Conservation (phyloP, 1,284 basidiomycete genomes). For the Cryptococcus depauperatus region DNA sequence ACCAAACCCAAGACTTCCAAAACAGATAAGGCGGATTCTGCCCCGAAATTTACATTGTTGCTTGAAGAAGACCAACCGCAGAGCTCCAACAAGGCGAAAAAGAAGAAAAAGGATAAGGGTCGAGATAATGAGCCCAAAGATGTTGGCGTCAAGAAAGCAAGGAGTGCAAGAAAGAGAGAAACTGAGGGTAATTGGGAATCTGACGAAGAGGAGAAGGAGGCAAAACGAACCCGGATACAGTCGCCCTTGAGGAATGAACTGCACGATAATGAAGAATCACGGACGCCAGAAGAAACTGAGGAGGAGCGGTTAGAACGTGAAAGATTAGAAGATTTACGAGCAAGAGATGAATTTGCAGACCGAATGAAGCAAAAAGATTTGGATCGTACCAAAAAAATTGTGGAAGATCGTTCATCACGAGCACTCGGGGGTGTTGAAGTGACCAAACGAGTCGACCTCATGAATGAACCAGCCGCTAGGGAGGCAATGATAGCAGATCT, state of each 20-base stretch:
- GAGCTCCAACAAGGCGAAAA: constrained; percentile 43
- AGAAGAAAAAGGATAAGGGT: constrained; percentile 47
- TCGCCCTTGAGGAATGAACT: constrained; percentile 44
- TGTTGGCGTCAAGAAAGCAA: constrained; percentile 50
- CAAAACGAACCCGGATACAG: constrained; percentile 39
- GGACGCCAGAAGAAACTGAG: constrained; percentile 51
- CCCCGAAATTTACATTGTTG: constrained; percentile 64
- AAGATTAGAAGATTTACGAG: constrained; percentile 66
- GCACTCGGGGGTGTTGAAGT: constrained; percentile 70
- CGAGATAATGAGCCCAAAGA: constrained; percentile 22
- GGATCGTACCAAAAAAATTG: constrained; percentile 79
- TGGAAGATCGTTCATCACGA: constrained; percentile 82
- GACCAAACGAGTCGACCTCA: constrained; percentile 67
- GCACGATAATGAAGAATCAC: constrained; percentile 14
- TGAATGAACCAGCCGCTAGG: constrained; percentile 76
- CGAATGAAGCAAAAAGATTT: constrained; percentile 76
- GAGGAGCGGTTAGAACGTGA: constrained; percentile 64
- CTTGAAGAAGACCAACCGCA: constrained; percentile 60
- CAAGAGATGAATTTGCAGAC: constrained; percentile 87
- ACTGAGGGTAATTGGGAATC: constrained; percentile 47
- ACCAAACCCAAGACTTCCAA: constrained; percentile 55
- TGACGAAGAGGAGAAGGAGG: constrained; percentile 70
- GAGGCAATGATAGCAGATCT: constrained; percentile 69
- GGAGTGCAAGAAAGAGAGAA: constrained; percentile 65
- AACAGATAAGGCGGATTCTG: constrained; percentile 32